A percentile compares a stretch with the other conserved stretches of the same genome.
These are phyloP conservation scores for Diphasiastrum complanatum DNA, from an alignment of 83 land plant genomes.

Conservation along the genomic window DNA sequence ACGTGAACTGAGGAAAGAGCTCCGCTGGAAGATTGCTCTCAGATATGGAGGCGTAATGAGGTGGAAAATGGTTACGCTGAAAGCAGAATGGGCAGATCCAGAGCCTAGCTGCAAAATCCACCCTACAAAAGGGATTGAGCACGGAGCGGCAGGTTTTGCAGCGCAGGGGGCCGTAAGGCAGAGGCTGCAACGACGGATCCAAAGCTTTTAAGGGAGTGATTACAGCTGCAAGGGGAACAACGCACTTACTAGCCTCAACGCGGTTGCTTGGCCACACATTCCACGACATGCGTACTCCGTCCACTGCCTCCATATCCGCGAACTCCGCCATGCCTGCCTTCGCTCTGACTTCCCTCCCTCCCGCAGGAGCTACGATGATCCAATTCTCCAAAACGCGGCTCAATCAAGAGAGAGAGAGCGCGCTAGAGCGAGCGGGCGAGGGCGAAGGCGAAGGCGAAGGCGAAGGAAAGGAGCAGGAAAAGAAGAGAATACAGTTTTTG, in stretches of 20 bases:
- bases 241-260: slow-evolving; percentile 48
- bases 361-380: too few species aligned
- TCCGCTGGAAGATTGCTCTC: slow-evolving; percentile 65
- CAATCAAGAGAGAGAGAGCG: too few species aligned
- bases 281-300: slow-evolving; percentile 97
- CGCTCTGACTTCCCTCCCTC: too few species aligned
- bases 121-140: slow-evolving; percentile 75
- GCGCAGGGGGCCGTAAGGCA: slow-evolving; percentile 81
- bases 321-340: slow-evolving; percentile 79
- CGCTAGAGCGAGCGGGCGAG: too few species aligned
- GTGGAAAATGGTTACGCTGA: slow-evolving; percentile 84
- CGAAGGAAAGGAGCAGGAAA: too few species aligned
- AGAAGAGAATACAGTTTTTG: too few species aligned
- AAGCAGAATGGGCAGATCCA: slow-evolving; percentile 96
- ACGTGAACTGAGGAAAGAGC: slow-evolving; percentile 79
- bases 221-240: slow-evolving; percentile 69
- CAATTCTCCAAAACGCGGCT: too few species aligned
- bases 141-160: slow-evolving; percentile 87
- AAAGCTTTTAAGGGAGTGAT: slow-evolving; percentile 69
- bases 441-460: too few species aligned
- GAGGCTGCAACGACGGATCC: slow-evolving; percentile 29
- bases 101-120: slow-evolving; percentile 76
- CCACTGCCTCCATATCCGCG: slow-evolving; percentile 63
- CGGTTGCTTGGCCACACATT: slow-evolving; percentile 79
- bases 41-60: slow-evolving; percentile 57